Evolutionary conservation across 176 grass and related monocot species (phyloP).

Genomic region (Sorghum bicolor): DNA sequence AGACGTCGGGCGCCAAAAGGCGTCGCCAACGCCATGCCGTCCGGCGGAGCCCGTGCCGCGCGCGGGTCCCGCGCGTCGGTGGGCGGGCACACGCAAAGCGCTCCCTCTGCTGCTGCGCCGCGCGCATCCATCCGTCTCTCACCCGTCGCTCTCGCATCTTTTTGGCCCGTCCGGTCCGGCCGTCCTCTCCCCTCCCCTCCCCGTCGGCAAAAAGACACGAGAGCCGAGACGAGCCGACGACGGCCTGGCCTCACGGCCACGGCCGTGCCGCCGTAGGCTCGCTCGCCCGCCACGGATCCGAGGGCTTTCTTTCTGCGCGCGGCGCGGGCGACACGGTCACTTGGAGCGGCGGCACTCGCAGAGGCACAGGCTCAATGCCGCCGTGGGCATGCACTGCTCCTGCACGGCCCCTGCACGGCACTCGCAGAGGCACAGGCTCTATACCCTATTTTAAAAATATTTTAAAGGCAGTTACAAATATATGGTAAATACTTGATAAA

Average conservation of each 20-base stretch:
- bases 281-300: not conserved
- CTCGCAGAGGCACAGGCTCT: too few species aligned
- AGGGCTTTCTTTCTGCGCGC: not conserved
- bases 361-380: too few species aligned
- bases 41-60: too few species aligned
- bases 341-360: too few species aligned
- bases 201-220: not conserved
- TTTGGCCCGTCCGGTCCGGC: not conserved
- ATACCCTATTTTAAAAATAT: too few species aligned
- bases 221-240: not conserved
- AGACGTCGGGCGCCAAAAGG: not conserved
- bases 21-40: not conserved
- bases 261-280: not conserved
- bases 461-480: too few species aligned
- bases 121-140: not conserved
- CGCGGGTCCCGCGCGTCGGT: slow-evolving; percentile 8
- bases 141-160: slow-evolving; percentile 27
- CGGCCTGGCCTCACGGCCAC: not conserved
- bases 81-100: not conserved
- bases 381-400: too few species aligned
- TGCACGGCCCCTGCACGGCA: too few species aligned
- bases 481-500: too few species aligned
- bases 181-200: too few species aligned
- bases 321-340: too few species aligned
- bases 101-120: not conserved